These are phyloP conservation scores for Haplosporangium sp. DNA, from an alignment of 371 early-diverging fungal genomes.

Conservation along the genomic window DNA sequence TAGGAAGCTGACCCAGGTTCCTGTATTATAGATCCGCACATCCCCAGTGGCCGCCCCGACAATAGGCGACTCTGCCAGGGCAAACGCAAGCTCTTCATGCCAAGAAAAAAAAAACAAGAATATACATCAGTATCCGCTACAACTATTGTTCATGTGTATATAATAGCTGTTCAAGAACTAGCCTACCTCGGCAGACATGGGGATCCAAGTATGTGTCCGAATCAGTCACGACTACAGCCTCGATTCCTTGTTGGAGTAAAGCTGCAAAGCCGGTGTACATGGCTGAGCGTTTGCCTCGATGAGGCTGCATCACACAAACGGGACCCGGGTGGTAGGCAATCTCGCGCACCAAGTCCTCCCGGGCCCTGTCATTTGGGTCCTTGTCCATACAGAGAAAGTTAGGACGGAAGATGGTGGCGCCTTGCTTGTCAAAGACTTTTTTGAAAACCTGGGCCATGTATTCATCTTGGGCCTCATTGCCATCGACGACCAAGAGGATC, in stretches of 20 bases:
- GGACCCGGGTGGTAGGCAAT: conserved; percentile 58
- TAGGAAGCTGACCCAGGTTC: conserved; percentile 65
- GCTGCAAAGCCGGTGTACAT: conserved; percentile 76
- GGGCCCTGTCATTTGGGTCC: conserved; percentile 30
- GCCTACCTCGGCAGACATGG: conserved; percentile 54
- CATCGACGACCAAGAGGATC: conserved; percentile 70
- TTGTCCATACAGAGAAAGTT: conserved; percentile 58
- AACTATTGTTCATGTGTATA: too few species aligned
- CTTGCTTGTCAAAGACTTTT: conserved; percentile 62
- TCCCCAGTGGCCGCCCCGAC: conserved; percentile 77
- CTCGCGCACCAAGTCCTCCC: conserved; percentile 40
- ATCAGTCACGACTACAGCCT: conserved; percentile 72
- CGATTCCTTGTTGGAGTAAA: conserved; percentile 64
- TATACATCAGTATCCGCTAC: not conserved
- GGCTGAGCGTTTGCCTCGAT: conserved; percentile 72
- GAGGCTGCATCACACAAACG: conserved; percentile 69
- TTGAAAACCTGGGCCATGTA: conserved; percentile 71
- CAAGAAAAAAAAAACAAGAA: not conserved
- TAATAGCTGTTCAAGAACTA: too few species aligned
- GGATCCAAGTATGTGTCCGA: conserved; percentile 74
- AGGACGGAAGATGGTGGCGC: conserved; percentile 58
- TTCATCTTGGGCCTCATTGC: conserved; percentile 66
- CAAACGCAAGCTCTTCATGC: conserved; percentile 61
- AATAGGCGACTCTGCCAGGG: conserved; percentile 63
- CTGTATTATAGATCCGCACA: conserved; percentile 70